Percentiles rank a stretch among this genome's conserved stretches.
These are phyloP conservation scores for Ophiostoma piceae DNA, from an alignment of 2,329 filamentous ascomycete genomes.

Conservation along the genomic window DNA sequence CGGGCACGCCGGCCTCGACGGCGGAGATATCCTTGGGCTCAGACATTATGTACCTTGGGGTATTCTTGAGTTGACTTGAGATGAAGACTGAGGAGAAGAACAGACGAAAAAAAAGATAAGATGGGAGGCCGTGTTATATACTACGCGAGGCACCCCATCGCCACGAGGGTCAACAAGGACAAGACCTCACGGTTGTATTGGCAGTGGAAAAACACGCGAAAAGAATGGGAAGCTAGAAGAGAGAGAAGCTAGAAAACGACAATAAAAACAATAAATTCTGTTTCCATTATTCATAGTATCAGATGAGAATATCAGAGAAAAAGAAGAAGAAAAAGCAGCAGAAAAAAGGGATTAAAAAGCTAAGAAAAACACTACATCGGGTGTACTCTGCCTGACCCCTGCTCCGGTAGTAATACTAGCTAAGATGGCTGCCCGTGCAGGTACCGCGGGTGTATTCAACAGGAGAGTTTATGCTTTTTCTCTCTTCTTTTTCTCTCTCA, in stretches of 20 bases:
- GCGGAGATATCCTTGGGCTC: slow-evolving; percentile 7
- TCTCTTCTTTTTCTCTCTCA: background rate
- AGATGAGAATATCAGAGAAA: too few species aligned
- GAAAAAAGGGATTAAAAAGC: too few species aligned
- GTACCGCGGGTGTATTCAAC: background rate
- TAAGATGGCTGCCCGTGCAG: background rate
- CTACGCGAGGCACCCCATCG: background rate
- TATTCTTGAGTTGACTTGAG: background rate
- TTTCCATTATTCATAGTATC: slow-evolving; percentile 10
- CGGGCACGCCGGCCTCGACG: slow-evolving; percentile 3
- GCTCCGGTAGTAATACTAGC: background rate
- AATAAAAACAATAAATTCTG: background rate
- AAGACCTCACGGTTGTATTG: background rate
- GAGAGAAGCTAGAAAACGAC: background rate
- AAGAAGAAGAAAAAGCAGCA: too few species aligned
- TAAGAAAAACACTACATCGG: background rate
- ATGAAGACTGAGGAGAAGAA: background rate
- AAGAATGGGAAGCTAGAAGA: background rate
- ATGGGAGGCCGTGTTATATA: background rate
- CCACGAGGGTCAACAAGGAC: background rate
- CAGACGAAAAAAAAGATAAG: background rate
- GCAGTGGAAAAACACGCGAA: slow-evolving; percentile 1
- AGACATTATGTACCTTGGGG: slow-evolving; percentile 1
- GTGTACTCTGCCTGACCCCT: background rate
- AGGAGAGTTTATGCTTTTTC: too few species aligned